Evolutionary conservation across 306 rosid genomes (phyloP).

Genomic region (Rosa rugosa): DNA sequence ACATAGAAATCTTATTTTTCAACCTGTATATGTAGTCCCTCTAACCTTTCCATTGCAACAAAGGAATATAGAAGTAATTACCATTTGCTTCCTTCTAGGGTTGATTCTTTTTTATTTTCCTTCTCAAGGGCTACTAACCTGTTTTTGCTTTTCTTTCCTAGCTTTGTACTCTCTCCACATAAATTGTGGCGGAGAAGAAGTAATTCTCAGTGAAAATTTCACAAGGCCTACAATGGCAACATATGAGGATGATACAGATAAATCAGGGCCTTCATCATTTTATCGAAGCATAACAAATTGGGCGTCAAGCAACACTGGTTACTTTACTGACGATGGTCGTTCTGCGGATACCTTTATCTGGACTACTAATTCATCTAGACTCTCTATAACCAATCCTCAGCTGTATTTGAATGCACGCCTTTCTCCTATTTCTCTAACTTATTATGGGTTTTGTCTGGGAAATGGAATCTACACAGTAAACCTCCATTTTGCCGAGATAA

Average conservation of each 20-base stretch:
- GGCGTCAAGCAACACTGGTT: conserved; percentile 59
- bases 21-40: too few species aligned
- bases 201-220: conserved; percentile 1
- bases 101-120: neutral
- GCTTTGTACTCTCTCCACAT: conserved; percentile 50
- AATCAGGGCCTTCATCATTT: conserved; percentile 33
- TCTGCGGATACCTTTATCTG: neutral
- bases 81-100: too few species aligned
- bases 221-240: neutral
- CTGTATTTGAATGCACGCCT: conserved; percentile 60
- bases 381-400: conserved; percentile 31
- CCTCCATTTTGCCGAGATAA: conserved; percentile 47
- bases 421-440: conserved; percentile 60
- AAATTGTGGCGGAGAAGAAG: conserved; percentile 57
- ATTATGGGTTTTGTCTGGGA: conserved; percentile 41
- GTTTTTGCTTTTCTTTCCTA: conserved; percentile 15
- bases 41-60: neutral
- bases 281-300: conserved; percentile 31
- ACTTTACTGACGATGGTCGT: conserved; percentile 33
- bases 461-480: conserved; percentile 37
- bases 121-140: conserved; percentile 5
- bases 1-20: too few species aligned
- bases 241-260: conserved; percentile 43
- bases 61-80: neutral
- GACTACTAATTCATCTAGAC: conserved; percentile 29